Percentiles rank a stretch among this genome's conserved stretches.
Evolutionary conservation across 1,284 basidiomycete genomes (phyloP).

Genomic region (Cryptococcus hybrid): DNA sequence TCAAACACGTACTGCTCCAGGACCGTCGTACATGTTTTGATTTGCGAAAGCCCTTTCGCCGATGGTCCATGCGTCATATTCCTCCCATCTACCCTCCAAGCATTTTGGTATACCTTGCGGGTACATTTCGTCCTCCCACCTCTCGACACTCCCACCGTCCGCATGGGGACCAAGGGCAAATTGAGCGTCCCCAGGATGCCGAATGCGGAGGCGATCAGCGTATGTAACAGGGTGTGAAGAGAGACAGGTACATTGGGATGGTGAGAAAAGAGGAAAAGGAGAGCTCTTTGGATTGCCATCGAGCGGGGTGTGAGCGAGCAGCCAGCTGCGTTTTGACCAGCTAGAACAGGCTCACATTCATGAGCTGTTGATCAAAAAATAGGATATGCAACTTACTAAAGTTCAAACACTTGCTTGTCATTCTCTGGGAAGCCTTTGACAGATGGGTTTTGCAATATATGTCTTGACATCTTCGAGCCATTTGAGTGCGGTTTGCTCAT

Average conservation of each 20-base stretch:
- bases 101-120: slow-evolving; percentile 60
- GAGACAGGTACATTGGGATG: slow-evolving; percentile 52
- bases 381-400: slow-evolving; percentile 53
- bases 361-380: background rate
- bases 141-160: slow-evolving; percentile 70
- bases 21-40: slow-evolving; percentile 45
- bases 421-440: slow-evolving; percentile 62
- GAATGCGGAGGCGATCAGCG: slow-evolving; percentile 71
- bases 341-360: slow-evolving; percentile 10
- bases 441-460: slow-evolving; percentile 59
- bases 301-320: slow-evolving; percentile 70
- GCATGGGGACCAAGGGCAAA: slow-evolving; percentile 74
- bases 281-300: slow-evolving; percentile 56
- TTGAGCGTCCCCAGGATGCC: slow-evolving; percentile 65
- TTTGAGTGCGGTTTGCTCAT: slow-evolving; percentile 56
- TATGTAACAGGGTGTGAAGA: slow-evolving; percentile 64
- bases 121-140: slow-evolving; percentile 71
- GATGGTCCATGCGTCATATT: slow-evolving; percentile 47
- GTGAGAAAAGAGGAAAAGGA: slow-evolving; percentile 63
- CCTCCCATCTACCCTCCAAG: slow-evolving; percentile 60
- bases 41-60: slow-evolving; percentile 34
- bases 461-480: slow-evolving; percentile 63
- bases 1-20: slow-evolving; percentile 27
- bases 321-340: slow-evolving; percentile 62
- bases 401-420: slow-evolving; percentile 68